Base-by-base conservation (phyloP, 2,329 filamentous ascomycete species). In the Fonsecaea pedrosoi region DNA sequence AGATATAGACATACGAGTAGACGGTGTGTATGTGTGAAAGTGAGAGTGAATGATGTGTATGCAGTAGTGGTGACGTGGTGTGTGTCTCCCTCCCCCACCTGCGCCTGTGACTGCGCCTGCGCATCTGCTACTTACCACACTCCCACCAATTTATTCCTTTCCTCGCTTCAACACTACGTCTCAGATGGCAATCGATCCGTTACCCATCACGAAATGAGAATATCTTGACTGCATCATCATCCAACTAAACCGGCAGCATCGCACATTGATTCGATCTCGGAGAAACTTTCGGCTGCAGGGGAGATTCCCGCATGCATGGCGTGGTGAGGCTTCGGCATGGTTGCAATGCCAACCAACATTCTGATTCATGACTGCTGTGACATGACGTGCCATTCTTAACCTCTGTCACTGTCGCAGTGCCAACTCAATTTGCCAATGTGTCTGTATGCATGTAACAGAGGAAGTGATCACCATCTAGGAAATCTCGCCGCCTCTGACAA, bases 181-280 rank as follows among this genome's bases (percentile, higher is more conserved):
- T 25, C 25, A 25, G 25, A 25, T 25, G 25, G 25, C 25, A 25
- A 25, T 25, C 25, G 25, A 25, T 25, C 25, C 25, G 25, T 25
- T 2, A 25, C 25, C 25, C 25, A 25, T 25, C 25, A 25, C 25
- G 25, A 25, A 25, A 25, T 25, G 2, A 25, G 25, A 25, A 25
- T 25, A 25, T 25, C 25, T 25, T 25, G 25, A 25, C 25, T 25
- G 25, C 25, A 25, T 25, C 45, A 50, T 25, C 18, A 25, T 50
- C 45, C 8, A 8, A n/a, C 15, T 18, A 9, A 45, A 45, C 40
- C 6, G n/a, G 15, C 5, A n/a, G 40, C 4, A 8, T 45, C 40
- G 40, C 40, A 25, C 5, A 45, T 45, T 8, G 50, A 54, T 55
- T 55, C 30, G 25, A 55, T 25, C 53, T 55, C 53, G 53, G 53